A percentile compares a stretch with the other conserved stretches of the same genome.
Evolutionary conservation across 78 protist species (phyloP).

Genomic region (Dictyostelium brefeldianum): DNA sequence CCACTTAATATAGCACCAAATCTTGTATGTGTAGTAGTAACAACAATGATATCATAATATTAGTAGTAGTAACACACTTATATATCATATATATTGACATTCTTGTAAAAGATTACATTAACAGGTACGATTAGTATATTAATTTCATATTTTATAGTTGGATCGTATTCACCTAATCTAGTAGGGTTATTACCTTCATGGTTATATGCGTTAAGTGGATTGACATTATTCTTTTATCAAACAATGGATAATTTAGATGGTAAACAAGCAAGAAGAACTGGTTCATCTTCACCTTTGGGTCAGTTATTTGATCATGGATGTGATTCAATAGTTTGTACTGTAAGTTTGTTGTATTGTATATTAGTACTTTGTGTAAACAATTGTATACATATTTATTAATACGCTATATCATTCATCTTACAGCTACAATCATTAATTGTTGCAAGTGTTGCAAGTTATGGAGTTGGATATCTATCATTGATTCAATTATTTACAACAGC

Average conservation of each 20-base stretch:
- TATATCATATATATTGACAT: neutral
- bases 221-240: constrained; percentile 81
- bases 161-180: constrained; percentile 45
- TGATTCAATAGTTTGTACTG: constrained; percentile 77
- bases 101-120: constrained; percentile 49
- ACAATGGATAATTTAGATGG: constrained; percentile 85
- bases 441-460: constrained; percentile 70
- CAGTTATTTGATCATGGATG: constrained; percentile 88
- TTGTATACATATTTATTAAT: neutral
- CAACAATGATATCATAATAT: neutral
- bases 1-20: constrained; percentile 65
- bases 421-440: constrained; percentile 74
- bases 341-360: no score
- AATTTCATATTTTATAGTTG: constrained; percentile 45
- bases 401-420: neutral
- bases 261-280: constrained; percentile 85
- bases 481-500: constrained; percentile 45
- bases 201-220: constrained; percentile 63
- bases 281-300: constrained; percentile 83
- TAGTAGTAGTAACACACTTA: neutral
- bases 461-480: constrained; percentile 39
- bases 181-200: constrained; percentile 73
- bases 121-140: constrained; percentile 69
- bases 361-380: no score
- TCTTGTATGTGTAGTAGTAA: constrained; percentile 25